Base-by-base conservation (phyloP, 1,284 basidiomycete genomes). In the Sporisorium graminicola region DNA sequence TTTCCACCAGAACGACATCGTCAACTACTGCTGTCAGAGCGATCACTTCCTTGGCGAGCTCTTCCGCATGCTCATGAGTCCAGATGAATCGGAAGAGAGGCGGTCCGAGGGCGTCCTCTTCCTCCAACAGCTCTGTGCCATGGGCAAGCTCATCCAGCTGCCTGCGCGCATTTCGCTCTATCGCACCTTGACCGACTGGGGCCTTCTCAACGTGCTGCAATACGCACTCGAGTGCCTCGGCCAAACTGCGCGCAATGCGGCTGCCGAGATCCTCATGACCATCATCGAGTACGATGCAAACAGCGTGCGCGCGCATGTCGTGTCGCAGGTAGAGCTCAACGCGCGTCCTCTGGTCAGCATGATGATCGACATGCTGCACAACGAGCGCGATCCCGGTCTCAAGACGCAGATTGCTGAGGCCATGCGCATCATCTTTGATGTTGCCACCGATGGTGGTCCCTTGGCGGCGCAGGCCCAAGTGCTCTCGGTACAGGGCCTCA, bases 1-100 rank as follows among this genome's bases (percentile, higher is more conserved):
- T 85, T 99, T 96, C 89, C 97, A 98, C 87, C 96, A 99, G 87
- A 95, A 96, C 82, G 96, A 99, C 87, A 98, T 99, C 83, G 94
- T 98, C 84, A 91, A 89, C 59, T 92, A 96, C 85, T 90, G 98
- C 52, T 92, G 95, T 82, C 89, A 89, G 63, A 93, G 95, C 83
- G 90, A 90, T 6, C 84, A 87, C 6, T 92, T 98, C 85, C 88
- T 98, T 29, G 88, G 89, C 37, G 91, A 94, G 61, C 89, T 98
- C 27, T 93, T 95, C 53, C 88, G 88, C 44, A 87, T 93, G 40
- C 63, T 68, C 22, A 58, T 44, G 35, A 66, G 63, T 43, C 42
- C 59, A 3, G 61, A 70, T 13, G 70, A 70, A 29, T 40, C 65
- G 2, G 55, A 71, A 27, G 69, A 81, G 52, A 74, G 67, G 59